phyloP scores from a whole-genome alignment of 768 basidiomycete species.

The Gelatoporia subvermispora region DNA sequence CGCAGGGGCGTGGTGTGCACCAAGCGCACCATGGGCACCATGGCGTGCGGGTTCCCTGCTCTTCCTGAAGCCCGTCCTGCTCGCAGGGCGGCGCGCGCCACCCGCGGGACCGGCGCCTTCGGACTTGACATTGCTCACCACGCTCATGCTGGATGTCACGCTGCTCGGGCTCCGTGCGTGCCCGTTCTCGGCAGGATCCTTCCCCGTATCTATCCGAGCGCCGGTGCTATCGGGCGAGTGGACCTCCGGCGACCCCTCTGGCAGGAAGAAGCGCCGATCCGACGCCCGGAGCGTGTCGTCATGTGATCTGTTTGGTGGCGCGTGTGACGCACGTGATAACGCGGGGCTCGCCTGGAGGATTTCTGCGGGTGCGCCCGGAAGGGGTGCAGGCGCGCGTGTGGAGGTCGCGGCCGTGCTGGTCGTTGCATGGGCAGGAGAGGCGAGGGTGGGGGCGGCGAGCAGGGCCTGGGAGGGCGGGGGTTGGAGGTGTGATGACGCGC shows the following conservation, averaged over 20 bases:
- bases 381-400: not conserved
- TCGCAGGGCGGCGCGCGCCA: slow-evolving; percentile 13
- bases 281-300: slow-evolving; percentile 30
- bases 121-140: slow-evolving; percentile 12
- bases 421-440: slow-evolving; percentile 8
- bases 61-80: slow-evolving; percentile 22
- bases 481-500: slow-evolving; percentile 27
- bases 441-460: slow-evolving; percentile 10
- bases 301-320: slow-evolving; percentile 7
- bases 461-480: slow-evolving; percentile 21
- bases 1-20: slow-evolving; percentile 12
- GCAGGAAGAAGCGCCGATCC: slow-evolving; percentile 42
- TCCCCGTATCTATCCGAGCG: not conserved
- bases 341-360: slow-evolving; percentile 1
- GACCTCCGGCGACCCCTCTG: slow-evolving; percentile 35
- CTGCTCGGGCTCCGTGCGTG: slow-evolving; percentile 25
- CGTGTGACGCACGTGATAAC: not conserved
- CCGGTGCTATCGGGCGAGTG: slow-evolving; percentile 28
- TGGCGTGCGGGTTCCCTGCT: slow-evolving; percentile 29
- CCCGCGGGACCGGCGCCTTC: slow-evolving; percentile 18
- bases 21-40: too few relatives aligned
- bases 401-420: slow-evolving; percentile 1
- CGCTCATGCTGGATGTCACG: slow-evolving; percentile 28
- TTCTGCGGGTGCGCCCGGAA: slow-evolving; percentile 1
- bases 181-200: not conserved